A percentile compares a stretch with the other conserved stretches of the same genome.
Evolutionary conservation across 2,329 filamentous ascomycete species (phyloP).

Genomic region (Pseudogymnoascus sp.): DNA sequence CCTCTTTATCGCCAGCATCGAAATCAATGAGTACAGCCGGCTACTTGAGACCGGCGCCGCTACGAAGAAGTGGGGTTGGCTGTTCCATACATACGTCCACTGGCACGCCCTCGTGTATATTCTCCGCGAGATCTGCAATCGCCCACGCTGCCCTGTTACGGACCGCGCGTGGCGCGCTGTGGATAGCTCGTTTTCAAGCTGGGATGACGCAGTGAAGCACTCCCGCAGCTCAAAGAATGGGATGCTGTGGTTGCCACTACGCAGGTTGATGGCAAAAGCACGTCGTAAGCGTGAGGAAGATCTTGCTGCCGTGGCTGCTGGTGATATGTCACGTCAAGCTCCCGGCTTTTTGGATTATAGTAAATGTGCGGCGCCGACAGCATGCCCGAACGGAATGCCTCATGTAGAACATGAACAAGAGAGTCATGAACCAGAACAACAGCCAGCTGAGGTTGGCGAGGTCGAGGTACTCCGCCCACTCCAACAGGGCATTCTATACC

Average conservation of each 20-base stretch:
- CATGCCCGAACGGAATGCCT: neutral
- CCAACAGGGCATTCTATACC: neutral
- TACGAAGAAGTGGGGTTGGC: slow-evolving; percentile 36
- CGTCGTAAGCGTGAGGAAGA: slow-evolving; percentile 44
- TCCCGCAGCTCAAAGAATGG: slow-evolving; percentile 35
- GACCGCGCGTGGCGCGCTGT: slow-evolving; percentile 35
- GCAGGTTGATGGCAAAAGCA: slow-evolving; percentile 52
- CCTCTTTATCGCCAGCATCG: slow-evolving; percentile 32
- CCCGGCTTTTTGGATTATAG: neutral
- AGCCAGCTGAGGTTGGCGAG: neutral
- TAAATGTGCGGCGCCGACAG: neutral
- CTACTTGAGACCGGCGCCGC: slow-evolving; percentile 29
- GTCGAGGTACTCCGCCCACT: slow-evolving; percentile 6
- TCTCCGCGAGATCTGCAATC: slow-evolving; percentile 31
- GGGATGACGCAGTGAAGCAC: slow-evolving; percentile 20
- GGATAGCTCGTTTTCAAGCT: slow-evolving; percentile 25
- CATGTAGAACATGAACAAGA: slow-evolving; percentile 4
- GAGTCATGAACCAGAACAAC: neutral
- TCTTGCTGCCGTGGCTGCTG: slow-evolving; percentile 22
- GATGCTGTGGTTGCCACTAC: slow-evolving; percentile 55
- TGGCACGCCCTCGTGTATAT: slow-evolving; percentile 39
- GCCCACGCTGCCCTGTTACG: slow-evolving; percentile 29
- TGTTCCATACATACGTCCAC: slow-evolving; percentile 34
- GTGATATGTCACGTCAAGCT: slow-evolving; percentile 11
- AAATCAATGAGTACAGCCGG: slow-evolving; percentile 34